Conservation (phyloP, 257 asterid genomes). For the Galeopsis tetrahit region DNA sequence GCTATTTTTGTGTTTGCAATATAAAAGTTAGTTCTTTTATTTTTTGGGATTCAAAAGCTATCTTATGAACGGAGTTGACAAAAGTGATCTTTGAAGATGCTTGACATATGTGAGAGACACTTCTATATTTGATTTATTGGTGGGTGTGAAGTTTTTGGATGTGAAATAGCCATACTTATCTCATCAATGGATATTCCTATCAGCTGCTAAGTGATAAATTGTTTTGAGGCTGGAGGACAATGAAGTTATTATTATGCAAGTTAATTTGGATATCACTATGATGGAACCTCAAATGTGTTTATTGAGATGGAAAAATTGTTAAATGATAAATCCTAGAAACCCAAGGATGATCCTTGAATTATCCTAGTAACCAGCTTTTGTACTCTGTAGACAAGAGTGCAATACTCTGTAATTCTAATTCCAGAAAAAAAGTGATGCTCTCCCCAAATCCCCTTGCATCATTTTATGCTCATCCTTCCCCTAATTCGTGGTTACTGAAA, state of each 20-base stretch:
- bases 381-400: no score
- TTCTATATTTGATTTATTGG: not conserved
- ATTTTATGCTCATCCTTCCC: no score
- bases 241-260: not conserved
- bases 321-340: no score
- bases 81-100: constrained; percentile 11
- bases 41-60: constrained; percentile 2
- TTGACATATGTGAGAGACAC: constrained; percentile 8
- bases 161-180: not conserved
- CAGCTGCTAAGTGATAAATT: constrained; percentile 10
- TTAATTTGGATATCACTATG: not conserved
- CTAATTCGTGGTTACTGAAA: no score
- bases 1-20: constrained; percentile 12
- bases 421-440: no score
- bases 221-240: not conserved
- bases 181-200: not conserved
- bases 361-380: no score
- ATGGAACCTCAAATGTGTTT: no score
- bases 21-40: not conserved
- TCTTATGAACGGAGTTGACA: constrained; percentile 7
- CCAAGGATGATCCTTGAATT: no score
- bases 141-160: not conserved
- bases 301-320: no score
- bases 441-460: no score
- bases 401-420: no score